phyloP scores from a whole-genome alignment of 345 rosid species.

The Noccaea caerulescens region DNA sequence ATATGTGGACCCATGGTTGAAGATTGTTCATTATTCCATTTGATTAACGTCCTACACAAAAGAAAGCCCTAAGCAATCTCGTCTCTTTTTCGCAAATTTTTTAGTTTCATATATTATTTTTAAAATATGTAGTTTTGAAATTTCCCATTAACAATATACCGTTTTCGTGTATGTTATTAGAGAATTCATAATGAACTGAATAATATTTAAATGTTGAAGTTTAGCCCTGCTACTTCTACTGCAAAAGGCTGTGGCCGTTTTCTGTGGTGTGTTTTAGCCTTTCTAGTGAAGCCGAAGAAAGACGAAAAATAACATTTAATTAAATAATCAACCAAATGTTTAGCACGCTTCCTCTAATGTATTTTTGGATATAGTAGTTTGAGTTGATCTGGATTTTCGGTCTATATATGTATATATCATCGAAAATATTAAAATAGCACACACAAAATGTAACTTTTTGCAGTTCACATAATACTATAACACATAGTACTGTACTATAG shows the following conservation, averaged over 20 bases:
- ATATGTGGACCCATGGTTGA: conserved; percentile 34
- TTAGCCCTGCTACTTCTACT: conserved; percentile 21
- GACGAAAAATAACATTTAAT: not conserved
- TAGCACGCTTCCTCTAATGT: no score
- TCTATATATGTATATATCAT: no score
- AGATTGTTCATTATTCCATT: conserved; percentile 12
- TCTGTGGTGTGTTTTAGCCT: conserved; percentile 39
- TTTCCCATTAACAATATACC: no score
- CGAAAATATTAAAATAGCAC: no score
- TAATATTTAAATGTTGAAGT: not conserved
- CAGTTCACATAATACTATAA: no score
- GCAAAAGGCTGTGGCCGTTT: conserved; percentile 30
- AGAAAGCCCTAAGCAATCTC: conserved; percentile 31
- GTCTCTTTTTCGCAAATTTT: not conserved
- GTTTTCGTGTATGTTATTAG: conserved; percentile 8
- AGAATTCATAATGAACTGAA: not conserved
- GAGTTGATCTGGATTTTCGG: no score
- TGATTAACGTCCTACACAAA: conserved; percentile 19
- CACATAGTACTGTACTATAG: no score
- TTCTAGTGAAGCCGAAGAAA: conserved; percentile 42
- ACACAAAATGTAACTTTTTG: no score
- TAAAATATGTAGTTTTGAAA: no score
- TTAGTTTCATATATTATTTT: no score
- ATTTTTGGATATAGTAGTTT: no score
- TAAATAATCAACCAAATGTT: no score